Evolutionary conservation across 2,329 filamentous ascomycete genomes (phyloP), one percentile per base, ranked within the genome.

Genomic region (Fusarium scirpi): DNA sequence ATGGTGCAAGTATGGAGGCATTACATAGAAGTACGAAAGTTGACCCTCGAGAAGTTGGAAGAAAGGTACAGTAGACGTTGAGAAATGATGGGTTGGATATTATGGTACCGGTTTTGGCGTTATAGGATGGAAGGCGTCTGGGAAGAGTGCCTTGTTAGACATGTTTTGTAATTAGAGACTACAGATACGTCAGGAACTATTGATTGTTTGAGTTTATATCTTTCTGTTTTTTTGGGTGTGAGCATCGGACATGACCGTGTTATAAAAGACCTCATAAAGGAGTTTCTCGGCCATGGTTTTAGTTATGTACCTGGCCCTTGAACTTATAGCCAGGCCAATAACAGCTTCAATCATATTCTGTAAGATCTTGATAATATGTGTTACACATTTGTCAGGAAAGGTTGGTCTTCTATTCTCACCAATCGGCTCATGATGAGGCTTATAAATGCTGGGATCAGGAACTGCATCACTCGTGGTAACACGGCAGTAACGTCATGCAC

Each of bases 11-110:
- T 29, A 10, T 60, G 41, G 58, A 46, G 27, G 18, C 13, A 56
- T 20, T 60, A 41, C 24, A 16, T 60, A 22, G 10, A 18, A 12
- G 8, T 46, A 40, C 65, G 59, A 16, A 53, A 58, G 1, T 30
- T 73, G 22, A 65, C 65, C 3, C 67, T 57, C 45, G 46, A 49
- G 10, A 56, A 69, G 18, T 10, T 73, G 22, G 53, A 49, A 41
- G 5, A 51, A 22, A 72, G 67, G 62, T 70, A 65, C 43, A 38
- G 48, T 32, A 34, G 46, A 11, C 51, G 48, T 34, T 61, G 32
- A 47, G 25, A 20, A 22, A 18, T 22, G 13, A 25, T 24, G n/a
- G 15, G 20, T 54, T 38, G 41, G 20, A 30, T 20, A 8, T 30
- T 27, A n/a, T 52, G 13, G 18, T 27, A 20, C n/a, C 11, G 24